Conservation (phyloP, 495 filamentous ascomycete species). For the Acidiella bohemica region DNA sequence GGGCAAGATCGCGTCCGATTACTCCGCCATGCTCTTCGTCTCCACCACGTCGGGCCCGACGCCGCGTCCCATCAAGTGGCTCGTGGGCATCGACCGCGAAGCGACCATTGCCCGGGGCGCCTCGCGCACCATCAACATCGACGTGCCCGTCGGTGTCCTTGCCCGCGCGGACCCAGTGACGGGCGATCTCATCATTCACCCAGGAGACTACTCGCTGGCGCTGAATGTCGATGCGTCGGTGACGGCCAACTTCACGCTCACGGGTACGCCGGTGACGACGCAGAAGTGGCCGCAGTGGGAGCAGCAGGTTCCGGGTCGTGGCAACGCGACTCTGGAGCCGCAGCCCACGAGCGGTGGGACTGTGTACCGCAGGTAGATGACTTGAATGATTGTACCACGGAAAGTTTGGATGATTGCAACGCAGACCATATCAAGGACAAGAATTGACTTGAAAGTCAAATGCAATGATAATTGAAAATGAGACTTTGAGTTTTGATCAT, state of each 20-base stretch:
- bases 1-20: slow-evolving; percentile 43
- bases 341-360: not conserved
- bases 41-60: slow-evolving; percentile 39
- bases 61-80: slow-evolving; percentile 51
- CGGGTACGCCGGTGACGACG: slow-evolving; percentile 31
- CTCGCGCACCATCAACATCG: slow-evolving; percentile 30
- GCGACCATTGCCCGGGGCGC: slow-evolving; percentile 32
- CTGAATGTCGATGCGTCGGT: slow-evolving; percentile 36
- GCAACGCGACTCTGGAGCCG: not conserved
- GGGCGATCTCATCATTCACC: slow-evolving; percentile 51
- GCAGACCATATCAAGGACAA: no score
- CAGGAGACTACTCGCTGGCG: slow-evolving; percentile 46
- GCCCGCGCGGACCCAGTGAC: slow-evolving; percentile 43
- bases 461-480: no score
- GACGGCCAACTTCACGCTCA: slow-evolving; percentile 32
- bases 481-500: no score
- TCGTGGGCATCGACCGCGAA: slow-evolving; percentile 47
- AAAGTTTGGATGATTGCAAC: no score
- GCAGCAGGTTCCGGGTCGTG: slow-evolving; percentile 9
- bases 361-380: no score
- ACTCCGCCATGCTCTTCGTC: slow-evolving; percentile 44
- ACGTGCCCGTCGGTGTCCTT: slow-evolving; percentile 43
- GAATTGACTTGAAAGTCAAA: no score
- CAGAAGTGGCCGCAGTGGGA: slow-evolving; percentile 31
- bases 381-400: no score